Evolutionary conservation across 352 stramenopile genomes (phyloP), one percentile per base, ranked within the genome.

Genomic region (Phytopythium delawarense): DNA sequence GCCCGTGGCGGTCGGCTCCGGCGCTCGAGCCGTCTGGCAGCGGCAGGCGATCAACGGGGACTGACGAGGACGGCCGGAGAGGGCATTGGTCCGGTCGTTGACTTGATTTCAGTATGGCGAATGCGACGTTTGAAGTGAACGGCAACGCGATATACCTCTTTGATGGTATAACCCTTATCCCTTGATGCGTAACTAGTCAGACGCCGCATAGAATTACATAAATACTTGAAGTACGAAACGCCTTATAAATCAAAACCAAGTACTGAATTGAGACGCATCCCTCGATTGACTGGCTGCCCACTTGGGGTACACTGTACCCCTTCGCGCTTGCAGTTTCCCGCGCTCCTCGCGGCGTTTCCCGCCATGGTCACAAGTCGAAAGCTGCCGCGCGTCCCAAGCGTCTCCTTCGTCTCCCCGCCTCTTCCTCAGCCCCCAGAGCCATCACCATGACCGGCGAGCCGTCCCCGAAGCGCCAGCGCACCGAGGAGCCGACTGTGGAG

Each of bases 381-480:
- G 25, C 48, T 6, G 4, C 48, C 12, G 48, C 34, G 48, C 48
- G 5, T 9, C 25, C 12, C 48, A 54, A 52, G 50, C 50, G 30
- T 57, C 49, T 55, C 20, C 25, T 15, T 13, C n/a, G 21, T 40
- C 44, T 28, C 20, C 25, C 20, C 20, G 7, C 8, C 8, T 25
- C 42, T 18, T 48, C 42, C 42, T 20, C 42, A 15, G 28, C 28
- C 51, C 35, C n/a, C 25, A 11, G 8, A 59, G 39, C 51, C 30
- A 46, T 2, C 52, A 77, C 18, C 21, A 90, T 87, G 77, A 79
- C 71, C 42, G 73, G 76, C 48, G 70, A 72, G 53, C 76, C 78
- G 58, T 87, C 81, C 50, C 76, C 84, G 28, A 92, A 92, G 81
- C 81, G 81, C 59, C 84, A 91, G 69, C 78, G 81, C 70, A 90